Conservation (phyloP, 2,329 filamentous ascomycete species). For the Scytalidium sp. region DNA sequence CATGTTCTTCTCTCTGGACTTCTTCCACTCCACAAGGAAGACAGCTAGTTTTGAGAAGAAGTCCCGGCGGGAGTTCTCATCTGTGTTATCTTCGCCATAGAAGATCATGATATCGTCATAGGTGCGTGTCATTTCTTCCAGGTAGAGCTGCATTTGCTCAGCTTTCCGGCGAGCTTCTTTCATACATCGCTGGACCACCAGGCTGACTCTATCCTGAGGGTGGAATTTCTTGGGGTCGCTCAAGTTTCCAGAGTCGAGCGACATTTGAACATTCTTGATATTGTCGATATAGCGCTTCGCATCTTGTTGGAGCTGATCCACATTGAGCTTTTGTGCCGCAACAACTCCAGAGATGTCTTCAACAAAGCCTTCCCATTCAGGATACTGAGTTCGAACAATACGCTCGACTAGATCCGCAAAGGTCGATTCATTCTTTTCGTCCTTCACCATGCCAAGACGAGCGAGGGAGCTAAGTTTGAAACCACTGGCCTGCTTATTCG, state of each 20-base stretch:
- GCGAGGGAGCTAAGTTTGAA: constrained; percentile 97
- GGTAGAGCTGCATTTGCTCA: constrained; percentile 89
- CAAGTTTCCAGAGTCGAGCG: constrained; percentile 87
- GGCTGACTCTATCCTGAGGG: constrained; percentile 89
- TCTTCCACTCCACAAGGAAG: constrained; percentile 95
- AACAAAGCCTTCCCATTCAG: constrained; percentile 87
- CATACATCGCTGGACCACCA: constrained; percentile 90
- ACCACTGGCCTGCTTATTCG: constrained; percentile 95
- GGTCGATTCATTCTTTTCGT: constrained; percentile 97
- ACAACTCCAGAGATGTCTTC: constrained; percentile 82
- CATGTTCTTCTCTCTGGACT: constrained; percentile 90
- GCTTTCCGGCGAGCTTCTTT: constrained; percentile 95
- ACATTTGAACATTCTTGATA: constrained; percentile 88
- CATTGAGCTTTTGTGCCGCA: constrained; percentile 83
- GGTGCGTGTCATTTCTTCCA: constrained; percentile 87
- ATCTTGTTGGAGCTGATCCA: constrained; percentile 85
- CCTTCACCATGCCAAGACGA: constrained; percentile 94
- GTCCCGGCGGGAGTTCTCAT: constrained; percentile 89
- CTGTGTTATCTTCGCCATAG: constrained; percentile 88
- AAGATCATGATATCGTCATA: constrained; percentile 96
- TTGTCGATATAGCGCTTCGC: constrained; percentile 93
- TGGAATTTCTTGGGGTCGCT: constrained; percentile 98
- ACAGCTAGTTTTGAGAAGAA: constrained; percentile 93
- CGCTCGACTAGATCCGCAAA: constrained; percentile 95
- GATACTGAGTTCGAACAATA: constrained; percentile 93